Evolutionary conservation across 176 grass and related monocot species (phyloP), one percentile per base, ranked within the genome.

Genomic region (Lolium multiflorum): DNA sequence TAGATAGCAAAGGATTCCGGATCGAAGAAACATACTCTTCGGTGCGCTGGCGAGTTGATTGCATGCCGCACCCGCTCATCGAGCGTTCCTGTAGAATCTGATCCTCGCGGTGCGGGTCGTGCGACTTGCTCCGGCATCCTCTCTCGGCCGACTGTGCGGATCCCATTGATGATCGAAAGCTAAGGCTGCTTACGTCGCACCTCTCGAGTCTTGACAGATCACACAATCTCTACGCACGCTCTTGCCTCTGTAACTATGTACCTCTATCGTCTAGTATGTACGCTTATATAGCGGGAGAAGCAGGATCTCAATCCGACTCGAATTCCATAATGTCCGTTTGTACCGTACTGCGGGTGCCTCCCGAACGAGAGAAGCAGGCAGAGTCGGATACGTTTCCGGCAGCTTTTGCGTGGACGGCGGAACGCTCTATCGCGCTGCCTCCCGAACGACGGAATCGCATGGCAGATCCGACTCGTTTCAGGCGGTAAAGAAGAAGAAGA

Each of bases 91-190:
- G 17, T 9, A 70, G 67, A 3, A 39, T 20, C 0, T 70, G 67
- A 4, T 70, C 37, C 67, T 70, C 37, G 67, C 17, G 67, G 67
- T 70, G 67, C 67, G 43, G 67, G 67, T 70, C 67, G 8, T 4
- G 37, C 67, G 37, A 70, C 67, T 37, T n/a, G 67, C 67, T 10
- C 11, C 17, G 35, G 67, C 67, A 70, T 43, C 17, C 2, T 17
- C 17, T 17, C 67, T 5, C 37, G 9, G 9, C 6, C 9, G 67
- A 70, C 67, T 11, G 67, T 43, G 4, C 67, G 17, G 37, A n/a
- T 4, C 7, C 67, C 67, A 70, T 70, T 70, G 66, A 70, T 20
- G 67, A 70, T 70, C 37, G 9, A 70, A 69, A 43, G 67, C 31
- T 35, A 41, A 38, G 24, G 56, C 56, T 21, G 18, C 56, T 0